Conservation (phyloP, 441 rosid genomes). For the Gossypium gossypioides region DNA sequence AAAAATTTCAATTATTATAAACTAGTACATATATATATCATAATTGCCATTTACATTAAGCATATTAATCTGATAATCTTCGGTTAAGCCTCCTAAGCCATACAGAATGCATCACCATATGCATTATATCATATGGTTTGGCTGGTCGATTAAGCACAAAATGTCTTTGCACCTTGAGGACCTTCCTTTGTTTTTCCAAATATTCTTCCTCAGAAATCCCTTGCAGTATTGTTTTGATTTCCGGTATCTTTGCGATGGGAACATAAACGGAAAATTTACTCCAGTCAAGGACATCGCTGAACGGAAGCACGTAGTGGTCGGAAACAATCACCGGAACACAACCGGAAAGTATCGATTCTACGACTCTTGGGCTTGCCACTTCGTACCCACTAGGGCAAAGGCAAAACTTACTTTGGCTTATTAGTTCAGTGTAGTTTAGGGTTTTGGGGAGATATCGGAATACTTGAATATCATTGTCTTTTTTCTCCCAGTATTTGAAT, state of each 20-base stretch:
- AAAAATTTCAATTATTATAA: not conserved
- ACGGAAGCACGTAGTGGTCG: conserved; percentile 52
- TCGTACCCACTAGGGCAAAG: conserved; percentile 82
- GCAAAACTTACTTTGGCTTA: conserved; percentile 53
- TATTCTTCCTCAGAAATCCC: conserved; percentile 30
- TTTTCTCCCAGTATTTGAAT: conserved; percentile 47
- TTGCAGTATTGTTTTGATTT: conserved; percentile 44
- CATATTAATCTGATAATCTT: conserved; percentile 10
- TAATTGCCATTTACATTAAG: not conserved
- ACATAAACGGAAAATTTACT: conserved; percentile 46
- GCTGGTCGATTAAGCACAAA: conserved; percentile 64
- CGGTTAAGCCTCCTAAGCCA: conserved; percentile 75
- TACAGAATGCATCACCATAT: conserved; percentile 68
- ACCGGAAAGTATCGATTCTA: conserved; percentile 46
- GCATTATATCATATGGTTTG: conserved; percentile 51
- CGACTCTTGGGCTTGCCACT: conserved; percentile 73
- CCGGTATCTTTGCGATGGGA: conserved; percentile 40
- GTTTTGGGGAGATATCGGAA: conserved; percentile 42
- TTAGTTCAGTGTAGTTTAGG: conserved; percentile 43
- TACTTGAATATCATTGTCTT: conserved; percentile 41
- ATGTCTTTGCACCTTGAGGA: conserved; percentile 47
- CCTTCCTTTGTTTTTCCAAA: conserved; percentile 37
- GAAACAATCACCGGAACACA: conserved; percentile 77
- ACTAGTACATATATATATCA: not conserved
- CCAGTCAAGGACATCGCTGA: conserved; percentile 72